Evolutionary conservation across 805 yeast species (phyloP).

Genomic region (Zygoascus bituminiphila): DNA sequence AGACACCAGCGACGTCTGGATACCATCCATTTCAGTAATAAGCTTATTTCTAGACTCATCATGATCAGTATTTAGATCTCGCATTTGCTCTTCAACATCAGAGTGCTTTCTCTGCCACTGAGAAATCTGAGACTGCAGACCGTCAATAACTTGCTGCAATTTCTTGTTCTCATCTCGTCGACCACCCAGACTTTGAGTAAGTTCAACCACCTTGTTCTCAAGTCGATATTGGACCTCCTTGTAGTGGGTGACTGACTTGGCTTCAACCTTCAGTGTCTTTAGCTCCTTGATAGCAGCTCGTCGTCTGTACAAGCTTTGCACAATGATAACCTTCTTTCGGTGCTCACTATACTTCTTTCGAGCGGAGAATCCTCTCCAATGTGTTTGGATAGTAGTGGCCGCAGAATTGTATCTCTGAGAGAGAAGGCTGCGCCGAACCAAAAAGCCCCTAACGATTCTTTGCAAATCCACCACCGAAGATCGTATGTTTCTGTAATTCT

Average conservation of each 20-base stretch:
- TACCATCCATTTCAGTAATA: conserved; percentile 13
- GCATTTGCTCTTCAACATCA: conserved; percentile 19
- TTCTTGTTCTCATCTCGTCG: conserved; percentile 77
- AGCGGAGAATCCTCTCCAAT: conserved; percentile 60
- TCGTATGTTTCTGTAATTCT: conserved; percentile 43
- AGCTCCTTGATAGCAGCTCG: conserved; percentile 62
- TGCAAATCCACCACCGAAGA: conserved; percentile 51
- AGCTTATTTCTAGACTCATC: conserved; percentile 17
- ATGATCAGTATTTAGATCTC: conserved; percentile 24
- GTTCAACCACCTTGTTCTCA: conserved; percentile 95
- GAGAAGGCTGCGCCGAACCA: conserved; percentile 44
- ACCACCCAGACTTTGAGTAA: conserved; percentile 74
- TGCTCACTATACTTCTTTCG: conserved; percentile 43
- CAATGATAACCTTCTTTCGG: conserved; percentile 50
- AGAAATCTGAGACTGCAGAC: conserved; percentile 23
- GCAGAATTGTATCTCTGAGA: conserved; percentile 50
- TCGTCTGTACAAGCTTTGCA: conserved; percentile 75
- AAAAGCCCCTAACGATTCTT: conserved; percentile 41
- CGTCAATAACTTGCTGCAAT: conserved; percentile 52
- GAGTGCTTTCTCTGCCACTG: conserved; percentile 25
- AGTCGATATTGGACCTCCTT: conserved; percentile 87
- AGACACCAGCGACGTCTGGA: conserved; percentile 16
- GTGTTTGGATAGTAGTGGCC: conserved; percentile 64
- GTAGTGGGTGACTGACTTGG: conserved; percentile 82
- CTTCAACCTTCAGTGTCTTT: conserved; percentile 64